Conservation (phyloP, 2,329 filamentous ascomycete genomes). For the Corinectria fuckeliana region DNA sequence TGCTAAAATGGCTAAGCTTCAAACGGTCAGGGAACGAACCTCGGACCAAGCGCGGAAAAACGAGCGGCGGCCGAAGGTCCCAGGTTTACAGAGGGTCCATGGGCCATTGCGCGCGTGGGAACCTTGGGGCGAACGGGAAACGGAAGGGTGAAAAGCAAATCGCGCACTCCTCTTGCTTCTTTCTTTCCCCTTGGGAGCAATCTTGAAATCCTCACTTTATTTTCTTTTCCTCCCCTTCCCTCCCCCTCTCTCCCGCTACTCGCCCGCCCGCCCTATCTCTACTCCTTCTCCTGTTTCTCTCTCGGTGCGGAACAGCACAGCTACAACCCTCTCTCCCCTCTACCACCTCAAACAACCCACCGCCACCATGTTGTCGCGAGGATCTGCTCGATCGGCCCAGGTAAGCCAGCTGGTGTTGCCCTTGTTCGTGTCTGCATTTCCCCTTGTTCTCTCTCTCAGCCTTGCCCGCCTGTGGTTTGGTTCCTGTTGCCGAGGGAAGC, state of each 20-base stretch:
- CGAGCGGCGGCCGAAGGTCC: constrained; percentile 22
- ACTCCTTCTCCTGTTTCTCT: constrained; percentile 8
- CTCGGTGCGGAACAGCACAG: constrained; percentile 8
- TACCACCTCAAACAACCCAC: constrained; percentile 23
- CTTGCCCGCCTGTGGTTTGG: background rate
- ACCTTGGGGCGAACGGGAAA: constrained; percentile 25
- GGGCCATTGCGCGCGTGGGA: constrained; percentile 14
- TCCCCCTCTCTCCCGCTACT: background rate
- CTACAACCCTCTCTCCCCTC: constrained; percentile 28
- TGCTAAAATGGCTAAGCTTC: background rate
- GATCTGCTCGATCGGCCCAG: constrained; percentile 63
- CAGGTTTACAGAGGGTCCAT: constrained; percentile 6
- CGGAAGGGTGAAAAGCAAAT: constrained; percentile 33
- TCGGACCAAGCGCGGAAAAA: constrained; percentile 23
- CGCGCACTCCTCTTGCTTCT: constrained; percentile 21
- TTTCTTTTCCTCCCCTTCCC: constrained; percentile 20
- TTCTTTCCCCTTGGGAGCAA: background rate
- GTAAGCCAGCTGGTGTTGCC: constrained; percentile 50
- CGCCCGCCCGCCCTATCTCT: background rate
- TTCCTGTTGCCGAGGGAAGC: background rate
- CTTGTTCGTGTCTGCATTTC: constrained; percentile 7
- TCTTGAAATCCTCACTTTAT: constrained; percentile 20
- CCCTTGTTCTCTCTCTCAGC: constrained; percentile 11
- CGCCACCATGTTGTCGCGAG: constrained; percentile 63
- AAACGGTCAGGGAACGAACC: background rate